These are phyloP conservation scores for Austropuccinia psidii DNA, from an alignment of 1,284 basidiomycete species.

Conservation along the genomic window DNA sequence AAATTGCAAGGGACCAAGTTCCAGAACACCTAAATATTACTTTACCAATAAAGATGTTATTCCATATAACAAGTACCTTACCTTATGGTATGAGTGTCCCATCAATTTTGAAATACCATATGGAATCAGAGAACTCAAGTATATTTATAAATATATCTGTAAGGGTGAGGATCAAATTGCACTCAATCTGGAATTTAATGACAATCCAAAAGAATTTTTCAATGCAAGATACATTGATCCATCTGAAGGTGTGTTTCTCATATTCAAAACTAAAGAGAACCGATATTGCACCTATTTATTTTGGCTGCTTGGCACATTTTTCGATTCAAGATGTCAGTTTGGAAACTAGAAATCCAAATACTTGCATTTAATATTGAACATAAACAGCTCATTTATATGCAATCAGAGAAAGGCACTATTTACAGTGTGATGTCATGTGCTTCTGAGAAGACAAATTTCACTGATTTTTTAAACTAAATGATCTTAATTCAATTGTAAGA, in stretches of 20 bases:
- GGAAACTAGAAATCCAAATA: not conserved
- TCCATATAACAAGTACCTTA: slow-evolving; percentile 48
- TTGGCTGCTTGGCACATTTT: slow-evolving; percentile 39
- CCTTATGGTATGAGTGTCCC: slow-evolving; percentile 50
- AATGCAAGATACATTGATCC: not conserved
- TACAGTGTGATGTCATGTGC: not conserved
- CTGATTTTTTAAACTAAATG: not conserved
- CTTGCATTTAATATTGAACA: not conserved
- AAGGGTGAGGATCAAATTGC: slow-evolving; percentile 52
- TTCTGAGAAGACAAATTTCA: not conserved
- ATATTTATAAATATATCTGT: slow-evolving; percentile 53
- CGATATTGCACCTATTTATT: not conserved
- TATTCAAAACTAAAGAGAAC: not conserved
- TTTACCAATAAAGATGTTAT: slow-evolving; percentile 49
- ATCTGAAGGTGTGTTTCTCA: slow-evolving; percentile 2
- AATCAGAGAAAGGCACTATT: not conserved
- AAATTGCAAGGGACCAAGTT: not conserved
- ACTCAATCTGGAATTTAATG: slow-evolving; percentile 37
- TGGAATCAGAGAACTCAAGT: slow-evolving; percentile 49
- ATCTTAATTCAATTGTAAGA: not conserved
- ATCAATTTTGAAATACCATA: slow-evolving; percentile 52
- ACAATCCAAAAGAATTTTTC: not conserved
- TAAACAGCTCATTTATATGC: not conserved
- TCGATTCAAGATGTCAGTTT: not conserved
- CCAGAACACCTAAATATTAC: not conserved